phyloP scores from a whole-genome alignment of 805 yeast genomes.

The Candida cerambycidarum region DNA sequence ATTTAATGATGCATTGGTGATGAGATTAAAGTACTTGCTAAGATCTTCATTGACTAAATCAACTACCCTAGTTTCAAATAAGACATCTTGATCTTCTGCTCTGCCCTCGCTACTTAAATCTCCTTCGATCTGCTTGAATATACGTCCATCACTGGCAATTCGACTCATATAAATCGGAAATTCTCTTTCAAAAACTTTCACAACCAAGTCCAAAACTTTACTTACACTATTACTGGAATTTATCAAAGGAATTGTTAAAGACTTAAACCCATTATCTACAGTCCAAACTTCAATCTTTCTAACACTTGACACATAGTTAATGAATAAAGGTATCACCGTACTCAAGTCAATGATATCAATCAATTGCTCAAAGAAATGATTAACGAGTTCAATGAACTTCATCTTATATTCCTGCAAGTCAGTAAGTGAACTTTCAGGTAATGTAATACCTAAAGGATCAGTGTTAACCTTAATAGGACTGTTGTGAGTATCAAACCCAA shows the following conservation, averaged over 20 bases:
- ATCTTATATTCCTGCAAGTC: constrained; percentile 11
- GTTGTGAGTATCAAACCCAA: constrained; percentile 37
- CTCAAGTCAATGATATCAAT: neutral
- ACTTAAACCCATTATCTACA: constrained; percentile 16
- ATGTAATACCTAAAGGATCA: constrained; percentile 8
- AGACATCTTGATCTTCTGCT: constrained; percentile 13
- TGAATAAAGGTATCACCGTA: constrained; percentile 17
- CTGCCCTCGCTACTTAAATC: neutral
- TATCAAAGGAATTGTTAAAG: constrained; percentile 15
- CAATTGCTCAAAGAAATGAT: neutral
- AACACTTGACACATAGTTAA: constrained; percentile 27
- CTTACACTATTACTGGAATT: constrained; percentile 7
- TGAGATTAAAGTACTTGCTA: constrained; percentile 24
- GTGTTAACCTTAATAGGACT: constrained; percentile 3
- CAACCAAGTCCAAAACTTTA: constrained; percentile 9
- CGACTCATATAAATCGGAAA: neutral
- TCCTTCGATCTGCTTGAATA: neutral
- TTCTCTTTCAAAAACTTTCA: constrained; percentile 9
- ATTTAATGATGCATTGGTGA: constrained; percentile 13
- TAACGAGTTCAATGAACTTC: constrained; percentile 6
- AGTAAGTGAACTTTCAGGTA: constrained; percentile 8
- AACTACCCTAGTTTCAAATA: constrained; percentile 19
- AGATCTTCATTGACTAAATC: constrained; percentile 28
- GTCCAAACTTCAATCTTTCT: constrained; percentile 21
- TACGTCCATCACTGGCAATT: neutral